phyloP scores from a whole-genome alignment of 2,329 filamentous ascomycete genomes.

The Xylariales sp. region DNA sequence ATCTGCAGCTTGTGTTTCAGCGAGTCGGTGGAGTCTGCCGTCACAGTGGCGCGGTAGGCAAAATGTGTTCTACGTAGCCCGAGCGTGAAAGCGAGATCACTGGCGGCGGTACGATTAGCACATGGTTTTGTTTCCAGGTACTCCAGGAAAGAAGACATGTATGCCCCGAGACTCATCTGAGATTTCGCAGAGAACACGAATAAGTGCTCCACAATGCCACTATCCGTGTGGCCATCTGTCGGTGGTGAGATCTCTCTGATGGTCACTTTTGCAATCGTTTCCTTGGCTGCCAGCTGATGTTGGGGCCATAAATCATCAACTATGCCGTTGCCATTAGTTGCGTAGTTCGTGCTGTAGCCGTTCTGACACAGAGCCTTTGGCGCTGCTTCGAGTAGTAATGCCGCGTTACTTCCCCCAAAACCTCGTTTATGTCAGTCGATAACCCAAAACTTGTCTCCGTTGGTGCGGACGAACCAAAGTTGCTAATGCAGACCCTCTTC shows the following conservation, averaged over 20 bases:
- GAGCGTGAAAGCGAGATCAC: conserved; percentile 2
- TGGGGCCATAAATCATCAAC: too few relatives aligned
- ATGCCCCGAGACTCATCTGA: neutral
- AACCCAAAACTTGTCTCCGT: too few relatives aligned
- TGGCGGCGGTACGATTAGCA: neutral
- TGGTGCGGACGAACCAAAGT: too few relatives aligned
- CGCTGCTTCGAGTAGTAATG: neutral
- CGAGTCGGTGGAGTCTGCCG: neutral
- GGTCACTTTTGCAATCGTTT: too few relatives aligned
- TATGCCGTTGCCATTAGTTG: neutral
- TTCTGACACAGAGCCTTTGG: neutral
- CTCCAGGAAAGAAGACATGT: neutral
- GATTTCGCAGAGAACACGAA: neutral
- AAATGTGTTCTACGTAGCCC: neutral
- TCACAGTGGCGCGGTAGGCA: neutral
- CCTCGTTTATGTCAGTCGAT: too few relatives aligned
- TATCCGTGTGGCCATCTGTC: too few relatives aligned
- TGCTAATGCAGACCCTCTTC: too few relatives aligned
- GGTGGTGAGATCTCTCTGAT: too few relatives aligned
- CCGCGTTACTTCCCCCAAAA: neutral
- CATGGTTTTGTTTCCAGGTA: neutral
- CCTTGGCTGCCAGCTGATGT: too few relatives aligned
- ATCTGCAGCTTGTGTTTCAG: neutral
- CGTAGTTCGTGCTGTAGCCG: neutral
- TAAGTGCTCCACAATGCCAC: neutral